A percentile compares a stretch with the other conserved stretches of the same genome.
These are phyloP conservation scores for Cordyceps fumosorosea DNA, from an alignment of 2,329 filamentous ascomycete species.

Conservation along the genomic window DNA sequence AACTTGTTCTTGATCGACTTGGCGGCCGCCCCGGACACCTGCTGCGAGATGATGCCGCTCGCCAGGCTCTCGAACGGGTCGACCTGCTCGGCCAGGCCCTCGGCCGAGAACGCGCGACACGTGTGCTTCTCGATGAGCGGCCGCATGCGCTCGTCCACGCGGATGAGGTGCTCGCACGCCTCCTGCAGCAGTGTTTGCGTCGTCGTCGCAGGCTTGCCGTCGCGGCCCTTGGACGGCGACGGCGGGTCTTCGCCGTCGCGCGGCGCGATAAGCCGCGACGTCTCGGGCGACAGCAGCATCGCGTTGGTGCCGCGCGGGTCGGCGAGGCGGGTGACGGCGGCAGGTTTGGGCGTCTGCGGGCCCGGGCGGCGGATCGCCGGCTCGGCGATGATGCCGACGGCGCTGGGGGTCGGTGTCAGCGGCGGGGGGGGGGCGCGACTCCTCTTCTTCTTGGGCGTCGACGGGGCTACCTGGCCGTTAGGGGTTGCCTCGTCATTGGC, in stretches of 20 bases:
- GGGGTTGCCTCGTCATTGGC: constrained; percentile 2
- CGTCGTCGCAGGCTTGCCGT: constrained; percentile 37
- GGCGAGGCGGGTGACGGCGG: constrained; percentile 48
- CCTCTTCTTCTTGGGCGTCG: constrained; percentile 26
- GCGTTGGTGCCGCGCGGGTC: constrained; percentile 62
- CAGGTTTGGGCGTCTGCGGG: constrained; percentile 33
- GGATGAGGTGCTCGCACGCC: constrained; percentile 68
- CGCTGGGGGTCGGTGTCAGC: constrained; percentile 41
- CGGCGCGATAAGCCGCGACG: constrained; percentile 54
- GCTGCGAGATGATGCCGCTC: constrained; percentile 90
- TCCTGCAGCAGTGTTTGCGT: constrained; percentile 67
- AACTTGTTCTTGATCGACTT: constrained; percentile 85
- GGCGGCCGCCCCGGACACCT: constrained; percentile 89
- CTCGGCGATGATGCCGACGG: constrained; percentile 32
- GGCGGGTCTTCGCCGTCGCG: constrained; percentile 36
- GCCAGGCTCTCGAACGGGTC: constrained; percentile 82
- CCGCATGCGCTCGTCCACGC: constrained; percentile 64
- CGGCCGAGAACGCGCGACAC: constrained; percentile 73
- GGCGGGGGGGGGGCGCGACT: constrained; percentile 27
- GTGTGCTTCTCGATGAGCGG: constrained; percentile 65
- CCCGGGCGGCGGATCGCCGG: constrained; percentile 21
- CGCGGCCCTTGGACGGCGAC: constrained; percentile 38
- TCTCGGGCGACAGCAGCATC: constrained; percentile 63
- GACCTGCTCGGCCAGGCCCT: constrained; percentile 74
- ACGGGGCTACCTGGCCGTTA: constrained; percentile 18